Evolutionary conservation across 1,284 basidiomycete genomes (phyloP), one percentile per base, ranked within the genome.

Genomic region (Anthracocystis panici-leucophaei): DNA sequence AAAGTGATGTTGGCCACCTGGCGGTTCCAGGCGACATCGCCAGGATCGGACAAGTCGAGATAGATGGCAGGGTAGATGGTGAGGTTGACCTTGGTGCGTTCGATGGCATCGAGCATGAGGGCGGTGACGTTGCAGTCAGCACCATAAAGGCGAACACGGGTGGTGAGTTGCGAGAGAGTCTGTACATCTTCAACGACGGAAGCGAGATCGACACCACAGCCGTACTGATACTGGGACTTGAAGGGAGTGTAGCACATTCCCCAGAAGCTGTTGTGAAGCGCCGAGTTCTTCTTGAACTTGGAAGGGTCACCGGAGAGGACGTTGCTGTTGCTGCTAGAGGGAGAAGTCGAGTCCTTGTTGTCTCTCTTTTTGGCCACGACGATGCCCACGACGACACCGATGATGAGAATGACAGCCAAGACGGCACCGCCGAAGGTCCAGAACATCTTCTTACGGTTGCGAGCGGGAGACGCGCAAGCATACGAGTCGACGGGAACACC

Each of bases 81-180:
- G 44, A 75, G 57, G 41, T 75, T 64, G 54, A 56, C 55, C 64
- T 75, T 75, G 31, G 73, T 75, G 16, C 63, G 66, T 23, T 75
- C 45, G 31, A 75, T 70, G 20, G 69, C 73, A 25, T 75, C 66
- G 44, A 75, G 69, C 33, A 71, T 31, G 21, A 71, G 56, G 2
- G 68, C 63, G 27, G 73, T 72, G 48, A 66, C 59, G 59, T 72
- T 72, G 73, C 73, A 75, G 57, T 75, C 73, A n/a, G 69, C 55
- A 31, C 64, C 69, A 40, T 72, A 72, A 18, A 67, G 69, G 45
- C 69, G 57, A 1, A 72, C 69, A 21, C 64, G 59, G 21, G 46
- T 55, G 38, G 69, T 72, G 53, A 72, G 60, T 49, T 72, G 69
- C 7, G 69, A 72, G 21, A 72, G 56, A 1, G 57, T 58, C 45